Conservation (phyloP, 2,329 filamentous ascomycete genomes). For the Colletotrichum shisoi region DNA sequence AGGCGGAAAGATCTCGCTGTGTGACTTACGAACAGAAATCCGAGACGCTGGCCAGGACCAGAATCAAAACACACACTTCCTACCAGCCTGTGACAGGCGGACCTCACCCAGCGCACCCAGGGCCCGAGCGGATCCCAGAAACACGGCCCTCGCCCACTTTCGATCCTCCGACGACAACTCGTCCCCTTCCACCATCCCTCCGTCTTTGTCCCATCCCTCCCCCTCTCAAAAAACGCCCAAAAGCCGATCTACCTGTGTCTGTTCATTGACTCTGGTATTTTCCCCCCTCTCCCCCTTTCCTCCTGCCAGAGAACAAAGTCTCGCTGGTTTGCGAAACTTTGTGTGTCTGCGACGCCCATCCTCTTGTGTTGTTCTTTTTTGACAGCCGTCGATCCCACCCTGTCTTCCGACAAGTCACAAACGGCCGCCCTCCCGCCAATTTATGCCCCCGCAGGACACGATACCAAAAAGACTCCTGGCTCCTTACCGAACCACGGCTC, state of each 20-base stretch:
- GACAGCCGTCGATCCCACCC: slow-evolving; percentile 32
- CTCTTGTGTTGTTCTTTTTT: background rate
- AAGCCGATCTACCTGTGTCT: slow-evolving; percentile 23
- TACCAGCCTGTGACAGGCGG: slow-evolving; percentile 37
- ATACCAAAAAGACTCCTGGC: slow-evolving; percentile 21
- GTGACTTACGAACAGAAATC: slow-evolving; percentile 8
- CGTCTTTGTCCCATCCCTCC: slow-evolving; percentile 23
- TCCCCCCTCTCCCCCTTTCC: background rate
- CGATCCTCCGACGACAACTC: slow-evolving; percentile 37
- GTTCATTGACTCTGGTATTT: slow-evolving; percentile 37
- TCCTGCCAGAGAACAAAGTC: slow-evolving; percentile 21
- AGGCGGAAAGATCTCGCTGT: background rate
- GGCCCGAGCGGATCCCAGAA: slow-evolving; percentile 40
- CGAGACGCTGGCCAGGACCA: slow-evolving; percentile 35
- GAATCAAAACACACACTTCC: slow-evolving; percentile 25
- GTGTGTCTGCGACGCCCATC: slow-evolving; percentile 20
- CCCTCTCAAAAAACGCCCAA: slow-evolving; percentile 7
- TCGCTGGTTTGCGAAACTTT: slow-evolving; percentile 18
- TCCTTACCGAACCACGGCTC: slow-evolving; percentile 30
- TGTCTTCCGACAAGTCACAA: slow-evolving; percentile 33
- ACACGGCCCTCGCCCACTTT: slow-evolving; percentile 38
- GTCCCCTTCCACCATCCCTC: slow-evolving; percentile 26
- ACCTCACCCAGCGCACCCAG: slow-evolving; percentile 30
- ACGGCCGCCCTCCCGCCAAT: slow-evolving; percentile 26
- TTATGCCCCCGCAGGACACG: slow-evolving; percentile 32